Base-by-base conservation (phyloP, 2,329 filamentous ascomycete species). In the Blumeriella jaapii region DNA sequence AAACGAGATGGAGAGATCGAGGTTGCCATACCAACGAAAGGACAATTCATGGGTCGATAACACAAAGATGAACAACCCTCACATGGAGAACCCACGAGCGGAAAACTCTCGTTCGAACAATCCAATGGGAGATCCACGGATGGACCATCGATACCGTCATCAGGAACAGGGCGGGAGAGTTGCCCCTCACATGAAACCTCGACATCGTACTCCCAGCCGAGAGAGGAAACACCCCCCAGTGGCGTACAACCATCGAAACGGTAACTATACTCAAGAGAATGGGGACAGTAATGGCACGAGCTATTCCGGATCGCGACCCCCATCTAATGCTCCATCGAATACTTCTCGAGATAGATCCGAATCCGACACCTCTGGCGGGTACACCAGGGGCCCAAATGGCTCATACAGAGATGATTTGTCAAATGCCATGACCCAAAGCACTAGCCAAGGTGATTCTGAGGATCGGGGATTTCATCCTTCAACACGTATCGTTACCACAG, bases 371-470 rank as follows among this genome's bases (percentile, higher is more conserved):
- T 54, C 51, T 26, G 36, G 38, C 15, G 45, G 40, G 15, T 44
- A 49, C 26, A 54, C 53, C 2, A 55, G 51, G 38, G 53, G 49
- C 30, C 48, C 47, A 13, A 55, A 49, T 39, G 51, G 47, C 16
- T 40, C 46, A 30, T 51, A 53, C 30, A 50, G 42, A 31, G 52
- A 55, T 36, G 53, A 55, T 34, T 26, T 51, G 10, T 46, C 48
- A 13, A 46, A 44, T 25, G 45, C 46, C 11, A 52, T 54, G 45
- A 43, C 42, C 6, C 47, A 52, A 27, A 49, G 48, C 24, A 47
- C 46, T 6, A 44, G 37, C 16, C 45, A 48, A 33, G 42, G 34
- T 4, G 31, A 35, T 12, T 45, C 48, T 34, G 48, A 49, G 15
- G 49, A 49, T 4, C 39, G 48, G 8, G 42, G 51, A 14, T 30